A percentile compares a stretch with the other conserved stretches of the same genome.
These are phyloP conservation scores for Aspergillus felis DNA, from an alignment of 2,329 filamentous ascomycete genomes.

Conservation along the genomic window DNA sequence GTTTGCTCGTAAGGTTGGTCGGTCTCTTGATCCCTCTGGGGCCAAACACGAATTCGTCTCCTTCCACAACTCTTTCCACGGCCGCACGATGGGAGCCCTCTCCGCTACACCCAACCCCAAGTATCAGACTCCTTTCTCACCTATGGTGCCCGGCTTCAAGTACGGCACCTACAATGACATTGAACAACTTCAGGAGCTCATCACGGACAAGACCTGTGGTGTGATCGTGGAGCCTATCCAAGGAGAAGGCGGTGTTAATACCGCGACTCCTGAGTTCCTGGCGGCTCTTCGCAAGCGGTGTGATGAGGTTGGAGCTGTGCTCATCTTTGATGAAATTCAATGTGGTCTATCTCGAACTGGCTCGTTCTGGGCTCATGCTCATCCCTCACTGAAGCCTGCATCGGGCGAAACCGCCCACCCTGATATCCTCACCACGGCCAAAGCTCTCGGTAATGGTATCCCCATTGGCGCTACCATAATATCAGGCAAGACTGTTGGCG, in stretches of 20 bases:
- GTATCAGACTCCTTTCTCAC: slow-evolving; percentile 90
- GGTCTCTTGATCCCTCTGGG: slow-evolving; percentile 66
- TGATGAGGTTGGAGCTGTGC: slow-evolving; percentile 77
- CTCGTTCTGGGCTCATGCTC: slow-evolving; percentile 80
- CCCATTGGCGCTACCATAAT: slow-evolving; percentile 82
- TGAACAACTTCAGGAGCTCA: slow-evolving; percentile 63
- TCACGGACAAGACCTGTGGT: slow-evolving; percentile 83
- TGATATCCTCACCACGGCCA: slow-evolving; percentile 89
- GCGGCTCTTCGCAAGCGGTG: slow-evolving; percentile 78
- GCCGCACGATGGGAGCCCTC: slow-evolving; percentile 88
- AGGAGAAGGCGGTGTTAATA: slow-evolving; percentile 89
- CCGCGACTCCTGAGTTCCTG: slow-evolving; percentile 79
- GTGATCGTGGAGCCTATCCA: slow-evolving; percentile 97
- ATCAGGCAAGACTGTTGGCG: slow-evolving; percentile 60
- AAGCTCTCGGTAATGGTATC: slow-evolving; percentile 94
- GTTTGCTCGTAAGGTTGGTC: slow-evolving; percentile 88
- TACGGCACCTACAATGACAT: slow-evolving; percentile 86
- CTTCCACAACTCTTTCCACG: slow-evolving; percentile 90
- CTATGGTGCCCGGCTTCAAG: slow-evolving; percentile 91
- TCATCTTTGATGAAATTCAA: slow-evolving; percentile 97
- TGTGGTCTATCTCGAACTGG: slow-evolving; percentile 88
- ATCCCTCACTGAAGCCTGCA: slow-evolving; percentile 53
- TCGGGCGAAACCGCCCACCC: slow-evolving; percentile 69
- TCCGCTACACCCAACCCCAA: slow-evolving; percentile 98
- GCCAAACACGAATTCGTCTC: slow-evolving; percentile 81